Evolutionary conservation across 2,329 filamentous ascomycete genomes (phyloP), one percentile per base, ranked within the genome.

Genomic region (Neophaeococcomyces aloes): DNA sequence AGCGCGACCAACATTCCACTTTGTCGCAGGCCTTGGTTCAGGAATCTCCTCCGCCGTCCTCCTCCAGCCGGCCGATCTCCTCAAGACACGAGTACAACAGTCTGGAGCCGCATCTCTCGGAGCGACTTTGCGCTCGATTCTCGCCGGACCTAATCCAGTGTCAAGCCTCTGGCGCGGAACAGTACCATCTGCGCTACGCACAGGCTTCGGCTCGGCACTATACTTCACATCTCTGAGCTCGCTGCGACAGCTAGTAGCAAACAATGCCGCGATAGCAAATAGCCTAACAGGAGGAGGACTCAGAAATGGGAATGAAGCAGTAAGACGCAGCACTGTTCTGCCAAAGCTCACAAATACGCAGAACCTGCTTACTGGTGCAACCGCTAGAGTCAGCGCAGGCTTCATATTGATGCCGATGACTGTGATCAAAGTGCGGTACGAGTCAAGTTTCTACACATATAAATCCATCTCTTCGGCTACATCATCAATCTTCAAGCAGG

Each of bases 1-100:
- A 29, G 48, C 54, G 11, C 51, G 54, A 48, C 53, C 66, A 4
- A 59, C 76, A 53, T 87, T 86, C 62, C 91, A 96, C 67, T 94
- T 96, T 63, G 66, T 81, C 53, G 89, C 88, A 51, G 91, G 91
- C 50, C 76, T 96, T 44, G 78, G 78, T 57, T 95, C 88, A 6
- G 91, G 91, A 56, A 74, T 94, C 39, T 76, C 86, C 52, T 91
- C 87, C 41, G 88, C 91, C 44, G 79, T 94, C 47, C 79, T 96
- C 44, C 76, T 98, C 13, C 91, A 98, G 64, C 91, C 91, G 19
- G 83, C 91, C 57, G 91, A 98, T 65, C 80, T 98, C 3, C 79
- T 98, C 61, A 98, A 98, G 66, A 98, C 91, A 23, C 82, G 91
- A 36, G 81, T 96, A 31, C 91, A 98, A 61, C 91, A 96, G 64